Conservation (phyloP, 257 asterid genomes). For the Perilla frutescens region DNA sequence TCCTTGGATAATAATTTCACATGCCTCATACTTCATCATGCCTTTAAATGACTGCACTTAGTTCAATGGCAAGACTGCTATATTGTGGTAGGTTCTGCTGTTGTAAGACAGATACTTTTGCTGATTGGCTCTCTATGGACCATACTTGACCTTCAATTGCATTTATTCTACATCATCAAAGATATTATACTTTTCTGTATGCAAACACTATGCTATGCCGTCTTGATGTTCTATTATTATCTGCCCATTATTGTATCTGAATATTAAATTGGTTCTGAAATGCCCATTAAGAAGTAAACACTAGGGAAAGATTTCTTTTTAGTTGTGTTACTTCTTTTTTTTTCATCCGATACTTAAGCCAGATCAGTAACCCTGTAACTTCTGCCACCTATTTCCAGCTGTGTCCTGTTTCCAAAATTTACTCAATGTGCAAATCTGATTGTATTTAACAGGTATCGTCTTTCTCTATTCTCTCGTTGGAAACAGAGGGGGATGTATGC, state of each 20-base stretch:
- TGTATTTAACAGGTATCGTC: conserved; percentile 74
- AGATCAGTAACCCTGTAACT: conserved; percentile 11
- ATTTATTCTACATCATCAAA: conserved; percentile 12
- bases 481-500: conserved; percentile 98
- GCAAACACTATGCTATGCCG: conserved; percentile 6
- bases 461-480: conserved; percentile 86
- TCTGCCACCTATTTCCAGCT: conserved; percentile 20
- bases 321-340: neutral
- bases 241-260: neutral
- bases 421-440: conserved; percentile 25
- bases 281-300: conserved; percentile 13
- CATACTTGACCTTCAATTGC: neutral
- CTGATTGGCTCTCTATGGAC: conserved; percentile 26
- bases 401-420: conserved; percentile 8
- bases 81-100: conserved; percentile 15
- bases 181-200: conserved; percentile 8
- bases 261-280: neutral
- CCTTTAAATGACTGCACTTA: conserved; percentile 17
- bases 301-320: conserved; percentile 4
- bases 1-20: neutral
- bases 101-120: neutral
- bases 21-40: neutral
- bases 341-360: neutral
- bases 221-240: neutral
- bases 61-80: conserved; percentile 8